phyloP scores from a whole-genome alignment of 2,329 filamentous ascomycete genomes.

The Diaporthe citriasiana region DNA sequence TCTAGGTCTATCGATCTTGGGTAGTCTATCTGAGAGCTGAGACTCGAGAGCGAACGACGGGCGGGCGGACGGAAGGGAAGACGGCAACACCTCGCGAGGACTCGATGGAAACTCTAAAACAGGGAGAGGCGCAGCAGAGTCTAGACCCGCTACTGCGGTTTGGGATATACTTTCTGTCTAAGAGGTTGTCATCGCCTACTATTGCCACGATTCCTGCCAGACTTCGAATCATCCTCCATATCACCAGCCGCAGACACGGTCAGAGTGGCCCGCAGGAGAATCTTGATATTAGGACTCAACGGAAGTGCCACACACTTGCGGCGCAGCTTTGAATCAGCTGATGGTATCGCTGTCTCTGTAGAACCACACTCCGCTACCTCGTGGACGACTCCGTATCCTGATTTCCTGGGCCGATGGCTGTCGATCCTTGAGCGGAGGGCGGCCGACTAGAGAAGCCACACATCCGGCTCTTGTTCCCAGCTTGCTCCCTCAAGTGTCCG shows the following conservation, averaged over 20 bases:
- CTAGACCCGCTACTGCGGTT: not conserved
- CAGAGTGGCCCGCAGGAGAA: not conserved
- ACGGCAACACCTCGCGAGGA: constrained; percentile 27
- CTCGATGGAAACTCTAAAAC: constrained; percentile 9
- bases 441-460: constrained; percentile 11
- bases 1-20: not conserved
- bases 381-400: not conserved
- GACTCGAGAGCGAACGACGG: constrained; percentile 11
- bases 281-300: not conserved
- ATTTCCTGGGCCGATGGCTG: not conserved
- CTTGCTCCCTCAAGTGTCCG: constrained; percentile 2
- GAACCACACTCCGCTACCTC: constrained; percentile 18
- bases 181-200: not conserved
- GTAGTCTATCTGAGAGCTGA: constrained; percentile 4
- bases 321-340: constrained; percentile 27
- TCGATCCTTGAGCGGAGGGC: constrained; percentile 11
- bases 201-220: not conserved
- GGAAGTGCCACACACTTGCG: constrained; percentile 20
- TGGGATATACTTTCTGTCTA: not conserved
- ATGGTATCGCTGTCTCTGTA: constrained; percentile 28
- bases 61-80: constrained; percentile 1
- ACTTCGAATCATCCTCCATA: not conserved
- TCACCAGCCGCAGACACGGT: constrained; percentile 1
- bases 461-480: constrained; percentile 13
- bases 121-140: constrained; percentile 13